A percentile compares a stretch with the other conserved stretches of the same genome.
Evolutionary conservation across 2,329 filamentous ascomycete species (phyloP).

Genomic region (Calonectria ilicicola): DNA sequence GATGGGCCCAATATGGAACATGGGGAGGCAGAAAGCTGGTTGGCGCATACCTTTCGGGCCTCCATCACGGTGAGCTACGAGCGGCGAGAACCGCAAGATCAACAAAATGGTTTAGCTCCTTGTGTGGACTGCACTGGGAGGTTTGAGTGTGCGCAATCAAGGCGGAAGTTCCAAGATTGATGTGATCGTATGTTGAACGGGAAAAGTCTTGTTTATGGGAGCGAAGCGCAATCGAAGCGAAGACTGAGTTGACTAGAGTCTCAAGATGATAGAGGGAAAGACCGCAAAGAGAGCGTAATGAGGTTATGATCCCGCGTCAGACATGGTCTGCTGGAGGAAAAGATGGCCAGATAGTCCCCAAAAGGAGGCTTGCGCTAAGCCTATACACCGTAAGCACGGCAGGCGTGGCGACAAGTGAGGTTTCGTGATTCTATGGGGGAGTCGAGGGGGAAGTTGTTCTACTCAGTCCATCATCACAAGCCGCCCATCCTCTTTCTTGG

Average conservation of each 20-base stretch:
- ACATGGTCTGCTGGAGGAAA: slow-evolving; percentile 27
- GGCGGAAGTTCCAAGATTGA: not conserved
- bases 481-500: slow-evolving; percentile 9
- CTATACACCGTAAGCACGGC: not conserved
- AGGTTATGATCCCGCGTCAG: slow-evolving; percentile 30
- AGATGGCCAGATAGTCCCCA: not conserved
- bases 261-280: slow-evolving; percentile 23
- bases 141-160: not conserved
- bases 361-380: not conserved
- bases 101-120: not conserved
- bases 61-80: slow-evolving; percentile 48
- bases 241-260: slow-evolving; percentile 26
- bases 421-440: not conserved
- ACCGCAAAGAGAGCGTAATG: slow-evolving; percentile 22
- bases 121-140: not conserved
- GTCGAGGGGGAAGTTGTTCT: slow-evolving; percentile 18
- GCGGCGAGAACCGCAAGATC: slow-evolving; percentile 10
- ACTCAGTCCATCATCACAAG: slow-evolving; percentile 33
- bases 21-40: slow-evolving; percentile 1
- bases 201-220: not conserved
- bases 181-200: not conserved
- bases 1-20: not conserved
- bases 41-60: slow-evolving; percentile 53
- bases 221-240: slow-evolving; percentile 10
- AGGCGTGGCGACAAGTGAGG: not conserved